Conservation (phyloP, 768 basidiomycete species). For the Lentinula edodes region DNA sequence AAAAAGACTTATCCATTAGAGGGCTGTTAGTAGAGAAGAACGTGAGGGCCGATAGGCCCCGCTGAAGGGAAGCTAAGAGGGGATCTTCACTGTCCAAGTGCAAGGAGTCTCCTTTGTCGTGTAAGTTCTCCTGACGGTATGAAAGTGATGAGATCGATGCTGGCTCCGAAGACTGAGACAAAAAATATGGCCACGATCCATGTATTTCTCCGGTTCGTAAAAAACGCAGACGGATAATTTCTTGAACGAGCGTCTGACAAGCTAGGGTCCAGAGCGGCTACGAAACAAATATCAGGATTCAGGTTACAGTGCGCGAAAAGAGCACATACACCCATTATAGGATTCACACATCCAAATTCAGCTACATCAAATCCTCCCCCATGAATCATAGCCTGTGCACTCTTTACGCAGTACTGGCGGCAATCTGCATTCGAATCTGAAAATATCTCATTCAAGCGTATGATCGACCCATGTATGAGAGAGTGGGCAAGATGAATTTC, state of each 20-base stretch:
- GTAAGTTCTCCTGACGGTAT: not conserved
- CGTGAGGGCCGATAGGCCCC: not conserved
- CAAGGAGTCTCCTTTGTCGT: not conserved
- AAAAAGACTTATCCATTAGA: conserved; percentile 6
- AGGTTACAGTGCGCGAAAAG: not conserved
- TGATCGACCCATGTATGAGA: conserved; percentile 44
- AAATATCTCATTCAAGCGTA: conserved; percentile 48
- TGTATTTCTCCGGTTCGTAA: not conserved
- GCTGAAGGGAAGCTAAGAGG: not conserved
- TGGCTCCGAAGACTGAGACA: too few relatives aligned
- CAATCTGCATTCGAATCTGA: conserved; percentile 37
- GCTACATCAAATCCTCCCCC: conserved; percentile 32
- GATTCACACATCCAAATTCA: conserved; percentile 36
- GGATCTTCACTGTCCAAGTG: not conserved
- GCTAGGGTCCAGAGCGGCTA: conserved; percentile 5
- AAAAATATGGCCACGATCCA: too few relatives aligned
- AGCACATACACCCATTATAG: conserved; percentile 44
- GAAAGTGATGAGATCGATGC: too few relatives aligned
- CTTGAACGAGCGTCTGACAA: not conserved
- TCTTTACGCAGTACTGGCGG: conserved; percentile 35
- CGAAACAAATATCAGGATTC: not conserved
- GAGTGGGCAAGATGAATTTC: conserved; percentile 40
- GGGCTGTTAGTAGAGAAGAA: conserved; percentile 4
- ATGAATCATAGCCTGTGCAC: conserved; percentile 37
- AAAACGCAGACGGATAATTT: not conserved